Conservation (phyloP, 2,329 filamentous ascomycete genomes). For the Curvularia verruculosa region DNA sequence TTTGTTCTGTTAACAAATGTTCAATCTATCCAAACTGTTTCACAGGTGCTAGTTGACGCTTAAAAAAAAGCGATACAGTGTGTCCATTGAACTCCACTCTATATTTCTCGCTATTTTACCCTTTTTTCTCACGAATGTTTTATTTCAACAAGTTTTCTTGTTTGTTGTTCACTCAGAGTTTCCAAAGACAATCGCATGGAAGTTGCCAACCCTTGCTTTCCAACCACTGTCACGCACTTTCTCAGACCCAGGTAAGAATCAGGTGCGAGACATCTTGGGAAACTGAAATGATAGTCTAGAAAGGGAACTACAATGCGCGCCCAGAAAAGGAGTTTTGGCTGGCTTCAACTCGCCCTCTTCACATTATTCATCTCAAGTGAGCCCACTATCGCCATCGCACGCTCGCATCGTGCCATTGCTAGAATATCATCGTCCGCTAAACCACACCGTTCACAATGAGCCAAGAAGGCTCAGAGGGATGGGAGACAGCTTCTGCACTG, state of each 20-base stretch:
- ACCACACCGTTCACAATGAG: constrained; percentile 1
- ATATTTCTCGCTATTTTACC: not conserved
- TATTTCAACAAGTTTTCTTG: no score
- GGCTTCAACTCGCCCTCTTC: not conserved
- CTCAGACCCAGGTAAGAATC: not conserved
- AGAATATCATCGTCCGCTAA: not conserved
- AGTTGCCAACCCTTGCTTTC: not conserved
- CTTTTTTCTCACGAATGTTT: not conserved
- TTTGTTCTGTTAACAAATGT: no score
- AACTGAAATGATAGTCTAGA: not conserved
- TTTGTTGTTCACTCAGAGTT: no score
- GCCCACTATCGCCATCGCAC: not conserved
- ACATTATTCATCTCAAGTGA: not conserved
- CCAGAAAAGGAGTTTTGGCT: not conserved
- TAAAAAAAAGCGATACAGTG: no score
- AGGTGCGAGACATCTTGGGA: not conserved
- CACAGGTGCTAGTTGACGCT: no score
- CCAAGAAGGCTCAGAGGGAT: constrained; percentile 2
- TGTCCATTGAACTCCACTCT: no score
- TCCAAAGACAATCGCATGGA: not conserved
- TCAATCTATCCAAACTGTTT: no score
- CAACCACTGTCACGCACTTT: not conserved
- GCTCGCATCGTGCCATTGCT: not conserved
- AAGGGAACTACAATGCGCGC: not conserved
- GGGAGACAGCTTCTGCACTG: constrained; percentile 1